phyloP scores from a whole-genome alignment of 768 basidiomycete genomes.

The Krasilnikovozyma curviuscula region DNA sequence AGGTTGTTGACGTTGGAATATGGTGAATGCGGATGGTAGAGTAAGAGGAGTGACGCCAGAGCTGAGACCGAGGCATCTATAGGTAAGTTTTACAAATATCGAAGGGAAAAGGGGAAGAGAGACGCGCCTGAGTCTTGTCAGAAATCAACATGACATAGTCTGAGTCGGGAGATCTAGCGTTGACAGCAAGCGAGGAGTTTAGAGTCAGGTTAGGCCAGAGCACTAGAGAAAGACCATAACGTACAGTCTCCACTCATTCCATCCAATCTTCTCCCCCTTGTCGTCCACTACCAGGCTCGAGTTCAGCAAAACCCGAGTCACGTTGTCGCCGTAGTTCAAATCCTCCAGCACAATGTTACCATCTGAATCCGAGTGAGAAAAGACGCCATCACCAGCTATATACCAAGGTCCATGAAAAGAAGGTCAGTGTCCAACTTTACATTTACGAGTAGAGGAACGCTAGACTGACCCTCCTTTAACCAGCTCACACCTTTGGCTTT shows the following conservation, averaged over 20 bases:
- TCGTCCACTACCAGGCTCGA: slow-evolving; percentile 30
- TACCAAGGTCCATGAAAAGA: background rate
- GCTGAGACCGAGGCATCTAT: slow-evolving; percentile 30
- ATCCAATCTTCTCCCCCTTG: slow-evolving; percentile 34
- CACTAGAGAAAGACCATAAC: background rate
- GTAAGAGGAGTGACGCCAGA: slow-evolving; percentile 67
- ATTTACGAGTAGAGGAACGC: background rate
- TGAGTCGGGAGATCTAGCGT: slow-evolving; percentile 67
- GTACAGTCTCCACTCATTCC: slow-evolving; percentile 48
- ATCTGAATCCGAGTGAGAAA: slow-evolving; percentile 38
- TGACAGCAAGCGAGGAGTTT: background rate
- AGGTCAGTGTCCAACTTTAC: background rate
- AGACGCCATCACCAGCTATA: slow-evolving; percentile 84
- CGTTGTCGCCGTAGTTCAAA: slow-evolving; percentile 47
- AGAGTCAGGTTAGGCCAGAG: background rate
- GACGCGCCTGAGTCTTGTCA: slow-evolving; percentile 47
- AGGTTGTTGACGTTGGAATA: slow-evolving; percentile 49
- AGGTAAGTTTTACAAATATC: background rate
- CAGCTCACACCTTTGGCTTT: slow-evolving; percentile 42
- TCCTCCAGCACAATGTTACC: slow-evolving; percentile 61
- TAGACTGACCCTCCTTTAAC: slow-evolving; percentile 67
- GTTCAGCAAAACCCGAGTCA: slow-evolving; percentile 29
- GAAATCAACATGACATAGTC: slow-evolving; percentile 67
- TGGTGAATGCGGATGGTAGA: slow-evolving; percentile 63
- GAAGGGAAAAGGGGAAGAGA: background rate